Evolutionary conservation across 2,329 filamentous ascomycete genomes (phyloP), one percentile per base, ranked within the genome.

Genomic region (Neofusicoccum parvum): DNA sequence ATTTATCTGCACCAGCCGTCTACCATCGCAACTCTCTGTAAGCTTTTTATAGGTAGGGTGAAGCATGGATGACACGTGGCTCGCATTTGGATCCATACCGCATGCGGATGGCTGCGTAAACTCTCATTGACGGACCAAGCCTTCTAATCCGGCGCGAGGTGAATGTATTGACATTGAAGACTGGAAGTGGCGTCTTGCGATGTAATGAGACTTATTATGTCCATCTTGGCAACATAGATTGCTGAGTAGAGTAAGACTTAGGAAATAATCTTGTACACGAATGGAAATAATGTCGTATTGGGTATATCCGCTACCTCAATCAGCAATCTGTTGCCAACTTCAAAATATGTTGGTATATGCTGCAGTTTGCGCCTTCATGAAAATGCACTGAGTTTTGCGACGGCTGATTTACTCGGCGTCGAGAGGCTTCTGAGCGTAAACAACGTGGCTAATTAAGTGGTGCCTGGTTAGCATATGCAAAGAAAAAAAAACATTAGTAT

Each of bases 401-500:
- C 20, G 10, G 39, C 23, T 12, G 9, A n/a, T 20, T 12, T 46
- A 32, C n/a, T 45, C 2, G 14, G 60, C 48, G 32, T 64, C 48
- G 9, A 64, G 62, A 20, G 62, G 62, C 49, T 64, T 64, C 32
- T 64, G 62, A 11, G 48, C 62, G 17, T 54, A 64, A n/a, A 64
- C 62, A n/a, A 64, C 62, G 32, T 53, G 48, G 27, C 62, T 64
- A 12, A 34, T 32, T 23, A 36, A 32, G 11, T 5, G 15, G 41
- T 39, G 1, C 7, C 12, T 43, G 46, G 32, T 63, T 43, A 51
- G 59, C 46, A n/a, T 5, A 45, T 36, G 4, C 17, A 3, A 10
- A 32, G 10, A 17, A 41, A 11, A 9, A 5, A 15, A 10, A 34
- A 2, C 20, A 53, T 10, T 3, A 12, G 12, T 15, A 14, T 14